Evolutionary conservation across 495 filamentous ascomycete genomes (phyloP), one percentile per base, ranked within the genome.

Genomic region (Baudoinia panamericana): DNA sequence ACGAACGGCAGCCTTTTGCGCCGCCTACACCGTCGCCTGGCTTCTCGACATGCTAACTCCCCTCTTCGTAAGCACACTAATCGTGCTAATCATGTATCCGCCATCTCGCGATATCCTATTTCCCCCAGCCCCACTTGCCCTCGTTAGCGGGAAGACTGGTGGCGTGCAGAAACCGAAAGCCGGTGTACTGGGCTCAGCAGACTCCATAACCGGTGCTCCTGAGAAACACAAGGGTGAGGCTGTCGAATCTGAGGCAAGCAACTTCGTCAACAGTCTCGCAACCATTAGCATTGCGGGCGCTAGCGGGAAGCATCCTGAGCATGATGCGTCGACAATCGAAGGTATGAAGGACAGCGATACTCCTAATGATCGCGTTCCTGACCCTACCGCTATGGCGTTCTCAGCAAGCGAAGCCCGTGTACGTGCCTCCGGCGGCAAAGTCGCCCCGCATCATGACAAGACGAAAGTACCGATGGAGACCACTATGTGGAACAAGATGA

Each of bases 141-240:
- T 83, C 8, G 76, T 84, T 11, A 64, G 75, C 47, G 59, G 62
- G 8, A 72, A 65, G 26, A 70, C 73, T 0, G 81, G 79, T 12
- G 75, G 70, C 10, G 63, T 81, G 0, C 72, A 84, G 49, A 81
- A 78, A 51, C 77, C 83, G 1, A 67, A 68, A 29, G 69, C 75
- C 5, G 82, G 76, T 0, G 72, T 82, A 1, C 63, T 84, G 3
- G 83, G 82, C 10, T 84, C 78, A 24, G 71, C 81, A 18, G 82
- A 85, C 40, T 86, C 76, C 44, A 64, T 79, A 4, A 92, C 84
- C 0, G 85, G 84, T 13, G 84, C 79, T 0, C 80, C 83, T 0
- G 82, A 93, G 59, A 81, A 78, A 39, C 75, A 85, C 55, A 79
- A 85, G 51, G 85, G 85, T 13, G 85, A 92, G 56, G 82, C 84